Conservation (phyloP, 116 monocot species). For the Dioscorea cayenensis region DNA sequence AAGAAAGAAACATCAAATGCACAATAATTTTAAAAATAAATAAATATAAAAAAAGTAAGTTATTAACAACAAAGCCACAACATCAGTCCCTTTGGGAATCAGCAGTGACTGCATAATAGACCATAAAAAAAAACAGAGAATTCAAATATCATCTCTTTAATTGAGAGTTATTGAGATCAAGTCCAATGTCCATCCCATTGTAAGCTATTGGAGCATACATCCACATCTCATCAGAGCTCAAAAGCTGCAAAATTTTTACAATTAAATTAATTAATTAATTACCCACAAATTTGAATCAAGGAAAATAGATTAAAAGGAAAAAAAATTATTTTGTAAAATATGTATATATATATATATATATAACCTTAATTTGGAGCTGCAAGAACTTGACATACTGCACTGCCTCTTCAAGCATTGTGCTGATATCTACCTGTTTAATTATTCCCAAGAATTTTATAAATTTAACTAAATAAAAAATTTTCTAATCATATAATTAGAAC, state of each 20-base stretch:
- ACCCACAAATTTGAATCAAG: background rate
- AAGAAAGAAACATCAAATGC: background rate
- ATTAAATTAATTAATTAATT: background rate
- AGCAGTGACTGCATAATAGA: background rate
- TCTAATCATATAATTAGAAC: too few species aligned
- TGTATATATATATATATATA: background rate
- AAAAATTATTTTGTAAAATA: too few species aligned
- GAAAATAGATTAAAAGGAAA: too few species aligned
- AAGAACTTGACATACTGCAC: conserved; percentile 44
- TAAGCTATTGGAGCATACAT: conserved; percentile 73
- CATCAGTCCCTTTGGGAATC: background rate
- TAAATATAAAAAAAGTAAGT: background rate
- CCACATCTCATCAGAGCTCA: conserved; percentile 65
- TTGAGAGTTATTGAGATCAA: conserved; percentile 17
- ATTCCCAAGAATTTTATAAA: too few species aligned
- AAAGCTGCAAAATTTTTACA: conserved; percentile 28
- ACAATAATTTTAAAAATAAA: background rate
- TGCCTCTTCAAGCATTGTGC: conserved; percentile 51
- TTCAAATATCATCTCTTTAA: background rate
- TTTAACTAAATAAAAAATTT: too few species aligned
- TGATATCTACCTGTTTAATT: conserved; percentile 29
- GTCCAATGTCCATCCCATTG: conserved; percentile 40
- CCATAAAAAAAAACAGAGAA: too few species aligned
- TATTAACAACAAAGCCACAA: background rate
- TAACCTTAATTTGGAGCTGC: conserved; percentile 47